These are phyloP conservation scores for Eucalyptus regnans DNA, from an alignment of 345 rosid species.

Conservation along the genomic window DNA sequence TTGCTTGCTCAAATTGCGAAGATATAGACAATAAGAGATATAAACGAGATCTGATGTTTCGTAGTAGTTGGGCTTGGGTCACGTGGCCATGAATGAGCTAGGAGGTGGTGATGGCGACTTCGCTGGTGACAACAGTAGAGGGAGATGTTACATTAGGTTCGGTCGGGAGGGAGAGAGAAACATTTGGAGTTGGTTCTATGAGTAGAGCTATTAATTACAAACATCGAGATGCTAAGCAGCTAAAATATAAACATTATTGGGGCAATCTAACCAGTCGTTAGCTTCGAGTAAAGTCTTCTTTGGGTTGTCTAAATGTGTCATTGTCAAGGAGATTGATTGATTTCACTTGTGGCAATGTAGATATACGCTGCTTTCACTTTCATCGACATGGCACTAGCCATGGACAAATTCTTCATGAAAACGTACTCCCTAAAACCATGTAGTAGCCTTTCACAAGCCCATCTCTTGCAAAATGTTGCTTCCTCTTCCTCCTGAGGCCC, in stretches of 20 bases:
- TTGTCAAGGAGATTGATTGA: not conserved
- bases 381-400: not conserved
- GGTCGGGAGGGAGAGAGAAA: not conserved
- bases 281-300: not conserved
- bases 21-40: too few species aligned
- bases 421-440: not conserved
- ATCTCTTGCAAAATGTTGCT: too few species aligned
- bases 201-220: fast-evolving
- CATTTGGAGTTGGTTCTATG: not conserved
- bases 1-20: too few species aligned
- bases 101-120: not conserved
- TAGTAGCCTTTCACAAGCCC: not conserved
- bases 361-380: not conserved
- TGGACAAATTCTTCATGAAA: not conserved
- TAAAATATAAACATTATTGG: not conserved
- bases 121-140: not conserved
- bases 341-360: not conserved
- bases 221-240: not conserved
- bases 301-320: not conserved
- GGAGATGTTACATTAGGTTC: not conserved
- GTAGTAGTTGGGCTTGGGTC: not conserved
- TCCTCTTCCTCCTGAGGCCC: too few species aligned
- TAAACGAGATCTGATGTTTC: too few species aligned
- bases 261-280: not conserved
- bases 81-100: not conserved